phyloP scores from a whole-genome alignment of 306 rosid genomes.

The Prunus mira region DNA sequence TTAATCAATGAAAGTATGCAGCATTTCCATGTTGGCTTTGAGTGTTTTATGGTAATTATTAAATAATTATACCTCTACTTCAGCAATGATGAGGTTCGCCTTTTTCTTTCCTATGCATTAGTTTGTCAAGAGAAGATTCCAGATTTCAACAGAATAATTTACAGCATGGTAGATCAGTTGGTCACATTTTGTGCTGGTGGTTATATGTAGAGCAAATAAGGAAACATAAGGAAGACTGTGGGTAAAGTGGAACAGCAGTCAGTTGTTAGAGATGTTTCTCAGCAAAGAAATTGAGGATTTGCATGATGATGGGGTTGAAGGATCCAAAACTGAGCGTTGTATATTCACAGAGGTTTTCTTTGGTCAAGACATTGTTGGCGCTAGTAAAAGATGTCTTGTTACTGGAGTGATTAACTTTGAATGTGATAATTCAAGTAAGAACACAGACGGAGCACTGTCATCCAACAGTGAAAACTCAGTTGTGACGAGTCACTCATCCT shows the following conservation, averaged over 20 bases:
- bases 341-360: constrained; percentile 77
- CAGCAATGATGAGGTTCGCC: constrained; percentile 18
- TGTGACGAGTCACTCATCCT: constrained; percentile 50
- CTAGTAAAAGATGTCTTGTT: constrained; percentile 50
- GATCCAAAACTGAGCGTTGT: constrained; percentile 62
- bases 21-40: background rate
- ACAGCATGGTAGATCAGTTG: constrained; percentile 2
- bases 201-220: constrained; percentile 32
- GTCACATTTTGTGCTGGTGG: constrained; percentile 28
- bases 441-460: constrained; percentile 52
- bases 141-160: constrained; percentile 11
- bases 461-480: constrained; percentile 72
- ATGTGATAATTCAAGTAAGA: constrained; percentile 51
- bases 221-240: constrained; percentile 28
- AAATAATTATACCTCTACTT: background rate
- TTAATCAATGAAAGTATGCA: background rate
- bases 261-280: constrained; percentile 37
- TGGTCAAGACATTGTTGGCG: constrained; percentile 37
- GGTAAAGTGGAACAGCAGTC: constrained; percentile 26
- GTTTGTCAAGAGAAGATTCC: constrained; percentile 22
- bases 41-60: background rate
- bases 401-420: constrained; percentile 59
- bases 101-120: background rate
- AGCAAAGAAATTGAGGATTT: constrained; percentile 51
- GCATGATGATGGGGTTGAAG: constrained; percentile 74